A percentile compares a stretch with the other conserved stretches of the same genome.
phyloP scores from a whole-genome alignment of 2,329 filamentous ascomycete species.

The Paecilomyces formosus region DNA sequence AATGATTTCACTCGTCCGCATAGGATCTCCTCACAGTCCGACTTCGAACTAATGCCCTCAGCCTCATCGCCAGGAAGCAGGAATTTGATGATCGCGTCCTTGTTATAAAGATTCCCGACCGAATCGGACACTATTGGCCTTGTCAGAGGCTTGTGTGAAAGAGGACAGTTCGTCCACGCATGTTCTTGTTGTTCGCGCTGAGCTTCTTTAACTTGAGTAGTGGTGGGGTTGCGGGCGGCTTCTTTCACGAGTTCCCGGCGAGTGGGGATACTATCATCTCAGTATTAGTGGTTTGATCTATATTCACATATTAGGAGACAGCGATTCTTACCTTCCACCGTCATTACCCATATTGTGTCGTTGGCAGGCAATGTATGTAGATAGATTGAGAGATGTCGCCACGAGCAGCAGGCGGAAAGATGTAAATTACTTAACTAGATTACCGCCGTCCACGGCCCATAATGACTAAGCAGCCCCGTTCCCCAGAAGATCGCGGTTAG shows the following conservation, averaged over 20 bases:
- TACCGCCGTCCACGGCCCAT: neutral
- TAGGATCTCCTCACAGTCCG: slow-evolving; percentile 56
- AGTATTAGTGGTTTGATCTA: slow-evolving; percentile 3
- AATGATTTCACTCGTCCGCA: slow-evolving; percentile 64
- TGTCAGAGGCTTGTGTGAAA: slow-evolving; percentile 70
- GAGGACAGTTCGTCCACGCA: slow-evolving; percentile 77
- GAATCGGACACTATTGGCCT: slow-evolving; percentile 77
- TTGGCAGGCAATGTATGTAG: neutral
- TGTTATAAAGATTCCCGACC: slow-evolving; percentile 83
- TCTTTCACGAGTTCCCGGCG: slow-evolving; percentile 94
- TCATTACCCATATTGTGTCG: slow-evolving; percentile 81
- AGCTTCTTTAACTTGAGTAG: slow-evolving; percentile 81
- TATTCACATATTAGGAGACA: neutral
- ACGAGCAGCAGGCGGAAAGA: neutral
- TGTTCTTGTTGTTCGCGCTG: slow-evolving; percentile 79
- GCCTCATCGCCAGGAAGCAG: slow-evolving; percentile 50
- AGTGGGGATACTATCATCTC: slow-evolving; percentile 65
- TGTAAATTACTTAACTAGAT: neutral
- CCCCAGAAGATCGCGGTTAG: neutral
- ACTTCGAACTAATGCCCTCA: slow-evolving; percentile 46
- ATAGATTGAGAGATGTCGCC: neutral
- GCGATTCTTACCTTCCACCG: slow-evolving; percentile 60
- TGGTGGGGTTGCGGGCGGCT: slow-evolving; percentile 72
- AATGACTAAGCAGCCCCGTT: neutral
- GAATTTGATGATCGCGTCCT: slow-evolving; percentile 74